Percentiles rank a stretch among this genome's conserved stretches.
These are phyloP conservation scores for Leccinum olivaceoglutinosum DNA, from an alignment of 1,284 basidiomycete species.

Conservation along the genomic window DNA sequence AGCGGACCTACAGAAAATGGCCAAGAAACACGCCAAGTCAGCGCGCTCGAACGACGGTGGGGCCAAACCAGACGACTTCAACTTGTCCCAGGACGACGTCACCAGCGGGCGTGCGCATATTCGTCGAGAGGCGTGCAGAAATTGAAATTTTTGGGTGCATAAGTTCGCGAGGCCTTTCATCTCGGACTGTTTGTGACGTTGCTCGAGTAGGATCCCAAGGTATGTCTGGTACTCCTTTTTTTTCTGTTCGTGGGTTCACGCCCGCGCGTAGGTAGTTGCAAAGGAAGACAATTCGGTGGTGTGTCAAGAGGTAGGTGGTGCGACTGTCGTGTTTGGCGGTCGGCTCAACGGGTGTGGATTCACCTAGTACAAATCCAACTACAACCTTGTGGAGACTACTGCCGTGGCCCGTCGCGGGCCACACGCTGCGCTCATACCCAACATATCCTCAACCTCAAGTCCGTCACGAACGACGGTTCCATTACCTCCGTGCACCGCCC, in stretches of 20 bases:
- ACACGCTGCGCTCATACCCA: conserved; percentile 61
- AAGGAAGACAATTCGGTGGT: conserved; percentile 71
- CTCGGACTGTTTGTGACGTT: conserved; percentile 55
- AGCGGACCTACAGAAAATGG: conserved; percentile 10
- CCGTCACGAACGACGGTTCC: conserved; percentile 11
- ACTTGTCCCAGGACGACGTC: conserved; percentile 14
- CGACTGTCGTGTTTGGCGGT: conserved; percentile 1
- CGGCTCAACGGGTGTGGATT: not conserved
- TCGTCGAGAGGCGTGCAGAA: too few relatives aligned
- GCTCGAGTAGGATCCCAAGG: conserved; percentile 70
- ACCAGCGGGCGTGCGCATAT: conserved; percentile 29
- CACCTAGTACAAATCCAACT: conserved; percentile 52
- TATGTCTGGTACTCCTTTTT: conserved; percentile 29
- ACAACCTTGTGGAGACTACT: conserved; percentile 52
- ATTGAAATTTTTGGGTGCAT: conserved; percentile 23
- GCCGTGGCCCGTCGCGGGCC: conserved; percentile 45
- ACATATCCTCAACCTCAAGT: conserved; percentile 39
- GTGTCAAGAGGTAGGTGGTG: conserved; percentile 58
- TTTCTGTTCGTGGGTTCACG: conserved; percentile 2
- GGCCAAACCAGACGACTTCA: conserved; percentile 6
- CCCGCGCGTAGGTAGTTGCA: conserved; percentile 40
- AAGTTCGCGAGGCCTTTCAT: conserved; percentile 64
- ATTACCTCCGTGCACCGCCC: conserved; percentile 9
- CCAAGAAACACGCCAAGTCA: conserved; percentile 17
- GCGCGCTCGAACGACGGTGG: not conserved